phyloP scores from a whole-genome alignment of 441 rosid species.

The Erysimum pusillum region DNA sequence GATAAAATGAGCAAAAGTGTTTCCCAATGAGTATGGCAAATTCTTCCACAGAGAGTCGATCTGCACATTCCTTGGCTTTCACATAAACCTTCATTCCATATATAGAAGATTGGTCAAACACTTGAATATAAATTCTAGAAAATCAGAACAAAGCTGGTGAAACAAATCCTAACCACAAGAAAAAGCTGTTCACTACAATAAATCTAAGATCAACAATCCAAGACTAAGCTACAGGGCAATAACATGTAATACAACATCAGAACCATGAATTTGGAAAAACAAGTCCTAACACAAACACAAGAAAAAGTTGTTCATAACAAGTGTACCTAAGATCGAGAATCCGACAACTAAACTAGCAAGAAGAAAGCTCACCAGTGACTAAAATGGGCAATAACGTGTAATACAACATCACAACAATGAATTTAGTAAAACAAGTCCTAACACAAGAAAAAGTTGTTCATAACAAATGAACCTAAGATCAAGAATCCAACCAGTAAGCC shows the following conservation, averaged over 20 bases:
- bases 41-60: conserved; percentile 76
- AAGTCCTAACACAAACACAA: not conserved
- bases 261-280: not conserved
- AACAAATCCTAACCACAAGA: not conserved
- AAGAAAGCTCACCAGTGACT: not conserved
- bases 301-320: not conserved
- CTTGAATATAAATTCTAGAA: not conserved
- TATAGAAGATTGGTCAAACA: not conserved
- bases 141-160: not conserved
- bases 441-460: not conserved
- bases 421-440: not conserved
- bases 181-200: not conserved
- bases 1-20: conserved; percentile 80
- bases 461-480: not conserved
- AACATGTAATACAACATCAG: not conserved
- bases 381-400: not conserved
- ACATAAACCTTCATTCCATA: conserved; percentile 70
- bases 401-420: not conserved
- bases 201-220: not conserved
- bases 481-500: not conserved
- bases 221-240: not conserved
- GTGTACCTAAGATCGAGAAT: not conserved
- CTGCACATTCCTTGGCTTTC: conserved; percentile 83
- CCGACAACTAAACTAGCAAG: not conserved
- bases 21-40: conserved; percentile 80